These are phyloP conservation scores for Coffea eugenioides DNA, from an alignment of 257 asterid genomes.

Conservation along the genomic window DNA sequence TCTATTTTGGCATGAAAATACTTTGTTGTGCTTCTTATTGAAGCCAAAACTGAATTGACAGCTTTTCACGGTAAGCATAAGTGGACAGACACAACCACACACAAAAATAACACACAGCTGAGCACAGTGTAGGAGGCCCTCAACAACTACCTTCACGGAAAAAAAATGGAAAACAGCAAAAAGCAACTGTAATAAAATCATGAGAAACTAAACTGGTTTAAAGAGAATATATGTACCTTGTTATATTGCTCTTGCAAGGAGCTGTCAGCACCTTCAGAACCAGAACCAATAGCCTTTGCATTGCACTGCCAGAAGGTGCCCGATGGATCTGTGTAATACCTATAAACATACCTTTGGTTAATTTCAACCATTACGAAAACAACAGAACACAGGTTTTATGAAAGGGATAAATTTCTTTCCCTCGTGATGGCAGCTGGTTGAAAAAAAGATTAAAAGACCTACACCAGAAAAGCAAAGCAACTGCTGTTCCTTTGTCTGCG, in stretches of 20 bases:
- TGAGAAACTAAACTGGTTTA: neutral
- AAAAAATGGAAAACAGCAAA: no score
- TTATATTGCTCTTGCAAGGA: slow-evolving; percentile 93
- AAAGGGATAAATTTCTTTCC: neutral
- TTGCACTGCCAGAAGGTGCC: slow-evolving; percentile 98
- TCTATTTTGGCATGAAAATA: neutral
- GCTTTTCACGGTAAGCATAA: neutral
- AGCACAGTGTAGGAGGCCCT: neutral
- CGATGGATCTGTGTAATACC: slow-evolving; percentile 86
- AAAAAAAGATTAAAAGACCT: neutral
- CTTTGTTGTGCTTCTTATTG: neutral
- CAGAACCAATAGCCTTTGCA: slow-evolving; percentile 96
- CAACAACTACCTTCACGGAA: neutral
- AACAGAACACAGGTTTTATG: neutral
- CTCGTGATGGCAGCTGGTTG: neutral
- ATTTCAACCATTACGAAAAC: slow-evolving; percentile 7
- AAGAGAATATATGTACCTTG: slow-evolving; percentile 41
- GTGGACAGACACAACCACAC: neutral
- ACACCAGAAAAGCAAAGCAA: neutral
- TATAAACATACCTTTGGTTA: slow-evolving; percentile 26
- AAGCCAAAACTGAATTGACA: neutral
- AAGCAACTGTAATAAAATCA: neutral
- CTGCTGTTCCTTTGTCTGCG: neutral
- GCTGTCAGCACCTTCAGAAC: slow-evolving; percentile 99
- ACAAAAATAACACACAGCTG: neutral